Base-by-base conservation (phyloP, 148 eudicot genomes). In the Cornus controversa region DNA sequence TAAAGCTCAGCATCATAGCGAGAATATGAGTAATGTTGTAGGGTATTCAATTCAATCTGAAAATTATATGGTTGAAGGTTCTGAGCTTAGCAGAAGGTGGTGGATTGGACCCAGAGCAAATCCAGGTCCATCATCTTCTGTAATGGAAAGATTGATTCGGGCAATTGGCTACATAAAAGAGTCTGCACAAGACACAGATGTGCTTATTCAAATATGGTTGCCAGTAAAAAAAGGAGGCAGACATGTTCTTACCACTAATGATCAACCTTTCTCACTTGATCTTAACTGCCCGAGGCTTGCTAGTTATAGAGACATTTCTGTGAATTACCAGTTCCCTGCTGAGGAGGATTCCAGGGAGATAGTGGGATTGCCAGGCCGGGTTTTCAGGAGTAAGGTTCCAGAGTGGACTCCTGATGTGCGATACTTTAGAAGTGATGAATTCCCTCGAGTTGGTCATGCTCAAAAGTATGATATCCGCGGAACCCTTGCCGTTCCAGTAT, bases 391-490 rank as follows among this genome's bases (percentile, higher is more conserved):
- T 24, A 90, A 89, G 79, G 98, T 92, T 42, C 97, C 98, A 6
- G 98, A 94, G 80, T 94, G 98, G 98, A 92, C 92, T 23, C 98
- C 98, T 37, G 98, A 94, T 89, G 98, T 94, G 77, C 82, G 91
- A 7, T 90, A 90, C 64, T 94, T 92, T 62, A 81, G 87, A 77
- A 83, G 78, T 22, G 94, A 94, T 42, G 98, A 94, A 86, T 94
- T 89, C 67, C 92, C 91, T 11, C 80, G 98, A 79, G 97, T 94
- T 80, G 76, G 82, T 67, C 89, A 94, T 81, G 97, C 98, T 22
- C 84, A 89, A 66, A 82, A 88, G 74, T 91, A 82, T 78, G 93
- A 90, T 82, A 93, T 94, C 69, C 86, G 97, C 73, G 98, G 98
- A 8, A 92, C 90, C 2, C 84, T 94, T 74, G 97, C 97, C 5